Evolutionary conservation across 768 basidiomycete genomes (phyloP).

Genomic region (Exsudoporus frostii): DNA sequence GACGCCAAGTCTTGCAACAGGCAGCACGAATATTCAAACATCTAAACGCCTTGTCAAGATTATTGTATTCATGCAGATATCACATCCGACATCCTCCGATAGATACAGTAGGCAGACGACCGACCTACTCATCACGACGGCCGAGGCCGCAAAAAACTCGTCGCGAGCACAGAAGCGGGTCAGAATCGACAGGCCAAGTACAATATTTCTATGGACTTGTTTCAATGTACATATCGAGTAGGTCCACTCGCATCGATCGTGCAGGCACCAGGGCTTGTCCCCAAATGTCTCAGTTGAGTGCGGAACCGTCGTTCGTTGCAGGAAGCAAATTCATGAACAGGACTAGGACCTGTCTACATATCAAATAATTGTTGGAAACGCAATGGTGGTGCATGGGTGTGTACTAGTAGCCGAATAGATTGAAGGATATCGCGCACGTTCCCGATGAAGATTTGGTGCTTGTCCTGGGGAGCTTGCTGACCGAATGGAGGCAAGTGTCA

Average conservation of each 20-base stretch:
- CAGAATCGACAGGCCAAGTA: not conserved
- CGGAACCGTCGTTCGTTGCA: conserved; percentile 1
- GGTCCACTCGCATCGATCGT: not conserved
- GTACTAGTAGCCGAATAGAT: not conserved
- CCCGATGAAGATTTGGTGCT: not conserved
- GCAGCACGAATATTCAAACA: not conserved
- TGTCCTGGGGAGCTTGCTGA: not conserved
- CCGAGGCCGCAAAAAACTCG: not conserved
- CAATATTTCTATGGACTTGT: not conserved
- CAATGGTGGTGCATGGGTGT: not conserved
- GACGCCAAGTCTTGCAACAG: not conserved
- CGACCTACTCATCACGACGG: not conserved
- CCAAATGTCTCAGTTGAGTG: conserved; percentile 9
- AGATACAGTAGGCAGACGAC: not conserved
- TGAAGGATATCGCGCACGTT: conserved; percentile 1
- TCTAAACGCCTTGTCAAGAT: not conserved
- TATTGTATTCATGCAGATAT: conserved; percentile 1
- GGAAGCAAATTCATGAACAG: conserved; percentile 1
- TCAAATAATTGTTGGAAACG: conserved; percentile 1
- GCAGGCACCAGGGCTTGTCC: conserved; percentile 4
- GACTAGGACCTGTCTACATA: not conserved
- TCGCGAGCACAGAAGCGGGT: not conserved
- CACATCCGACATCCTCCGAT: conserved; percentile 4
- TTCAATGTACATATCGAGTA: not conserved
- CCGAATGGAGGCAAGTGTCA: not conserved